These are phyloP conservation scores for Byssochlamys sp. DNA, from an alignment of 2,329 filamentous ascomycete species.

Conservation along the genomic window DNA sequence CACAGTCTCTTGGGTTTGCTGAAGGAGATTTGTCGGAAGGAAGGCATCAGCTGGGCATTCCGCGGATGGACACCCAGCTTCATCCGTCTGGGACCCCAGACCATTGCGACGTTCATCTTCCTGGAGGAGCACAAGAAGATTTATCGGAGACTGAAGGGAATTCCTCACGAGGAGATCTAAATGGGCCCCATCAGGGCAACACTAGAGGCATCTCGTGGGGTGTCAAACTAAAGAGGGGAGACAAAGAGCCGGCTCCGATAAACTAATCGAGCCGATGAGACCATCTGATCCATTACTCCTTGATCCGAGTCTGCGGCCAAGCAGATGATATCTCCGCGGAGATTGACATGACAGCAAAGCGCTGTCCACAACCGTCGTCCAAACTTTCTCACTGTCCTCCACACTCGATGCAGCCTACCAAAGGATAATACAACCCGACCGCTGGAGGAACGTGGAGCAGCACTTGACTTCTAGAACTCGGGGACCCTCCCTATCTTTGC, in stretches of 20 bases:
- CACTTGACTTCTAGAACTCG: neutral
- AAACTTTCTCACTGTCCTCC: neutral
- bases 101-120: conserved; percentile 57
- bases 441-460: neutral
- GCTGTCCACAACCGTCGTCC: neutral
- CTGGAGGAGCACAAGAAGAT: conserved; percentile 60
- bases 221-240: neutral
- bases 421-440: neutral
- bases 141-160: conserved; percentile 39
- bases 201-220: neutral
- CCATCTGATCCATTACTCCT: neutral
- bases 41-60: conserved; percentile 56
- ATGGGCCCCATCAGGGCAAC: neutral
- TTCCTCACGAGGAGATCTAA: conserved; percentile 47
- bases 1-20: conserved; percentile 41
- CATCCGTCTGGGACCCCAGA: conserved; percentile 56
- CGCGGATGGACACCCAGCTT: conserved; percentile 60
- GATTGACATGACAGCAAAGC: neutral
- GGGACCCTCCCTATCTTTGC: neutral
- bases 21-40: conserved; percentile 45
- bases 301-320: neutral
- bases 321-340: neutral
- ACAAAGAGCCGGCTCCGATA: neutral
- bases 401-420: neutral
- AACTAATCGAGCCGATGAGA: neutral